Conservation (phyloP, 257 asterid genomes). For the Solanum pinnatisectum region DNA sequence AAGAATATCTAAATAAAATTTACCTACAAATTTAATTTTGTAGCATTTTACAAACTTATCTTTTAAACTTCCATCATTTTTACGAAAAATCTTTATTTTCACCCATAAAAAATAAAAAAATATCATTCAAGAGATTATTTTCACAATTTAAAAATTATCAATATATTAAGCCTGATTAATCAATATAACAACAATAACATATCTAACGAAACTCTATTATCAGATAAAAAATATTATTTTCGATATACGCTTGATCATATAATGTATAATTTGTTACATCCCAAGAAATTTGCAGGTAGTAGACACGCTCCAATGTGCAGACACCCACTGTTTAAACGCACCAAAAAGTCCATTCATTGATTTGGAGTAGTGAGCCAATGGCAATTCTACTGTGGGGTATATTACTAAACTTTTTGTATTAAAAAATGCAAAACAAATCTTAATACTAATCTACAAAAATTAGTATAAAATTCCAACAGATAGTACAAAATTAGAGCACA, state of each 20-base stretch:
- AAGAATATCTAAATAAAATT: neutral
- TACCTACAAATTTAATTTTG: neutral
- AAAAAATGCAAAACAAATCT: neutral
- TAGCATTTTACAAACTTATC: neutral
- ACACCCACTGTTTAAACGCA: slow-evolving; percentile 43
- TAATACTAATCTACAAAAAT: neutral
- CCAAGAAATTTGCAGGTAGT: slow-evolving; percentile 22
- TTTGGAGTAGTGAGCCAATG: slow-evolving; percentile 27
- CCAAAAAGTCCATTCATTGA: slow-evolving; percentile 34
- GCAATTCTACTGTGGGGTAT: slow-evolving; percentile 11
- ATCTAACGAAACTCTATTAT: no score
- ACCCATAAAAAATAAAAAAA: neutral
- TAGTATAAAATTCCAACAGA: neutral
- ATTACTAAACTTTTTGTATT: neutral
- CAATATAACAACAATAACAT: no score
- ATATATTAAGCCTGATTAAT: neutral
- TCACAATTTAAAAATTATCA: neutral
- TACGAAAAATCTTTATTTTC: no score
- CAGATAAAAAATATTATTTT: no score
- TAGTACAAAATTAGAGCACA: neutral
- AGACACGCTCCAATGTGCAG: slow-evolving; percentile 38
- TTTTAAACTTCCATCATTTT: neutral
- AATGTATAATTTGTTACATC: neutral
- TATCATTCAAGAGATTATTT: neutral
- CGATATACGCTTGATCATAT: rapidly evolving